A percentile compares a stretch with the other conserved stretches of the same genome.
Conservation (phyloP, 2,329 filamentous ascomycete species). For the Plectosphaerella plurivora region DNA sequence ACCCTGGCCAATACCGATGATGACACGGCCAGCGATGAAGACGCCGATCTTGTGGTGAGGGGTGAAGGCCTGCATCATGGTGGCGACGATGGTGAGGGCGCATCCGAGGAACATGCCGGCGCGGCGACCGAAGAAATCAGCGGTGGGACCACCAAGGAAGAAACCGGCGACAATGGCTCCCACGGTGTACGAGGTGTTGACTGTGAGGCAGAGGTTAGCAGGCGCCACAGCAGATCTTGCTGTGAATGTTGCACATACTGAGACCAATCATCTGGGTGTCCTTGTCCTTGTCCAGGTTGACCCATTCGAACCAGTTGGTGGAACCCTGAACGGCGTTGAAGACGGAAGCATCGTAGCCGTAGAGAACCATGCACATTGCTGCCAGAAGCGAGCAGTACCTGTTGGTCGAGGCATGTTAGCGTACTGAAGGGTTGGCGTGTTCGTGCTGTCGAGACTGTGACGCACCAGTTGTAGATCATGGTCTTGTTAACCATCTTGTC, state of each 20-base stretch:
- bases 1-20: slow-evolving; percentile 68
- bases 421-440: neutral
- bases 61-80: slow-evolving; percentile 64
- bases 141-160: slow-evolving; percentile 62
- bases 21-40: slow-evolving; percentile 64
- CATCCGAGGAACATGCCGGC: slow-evolving; percentile 63
- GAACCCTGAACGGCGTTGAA: slow-evolving; percentile 70
- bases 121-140: slow-evolving; percentile 58
- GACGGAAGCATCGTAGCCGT: slow-evolving; percentile 70
- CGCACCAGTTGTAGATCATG: slow-evolving; percentile 42
- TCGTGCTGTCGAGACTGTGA: neutral
- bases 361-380: slow-evolving; percentile 70
- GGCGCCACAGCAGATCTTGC: neutral
- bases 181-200: slow-evolving; percentile 69
- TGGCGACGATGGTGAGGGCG: slow-evolving; percentile 60
- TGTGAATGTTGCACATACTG: slow-evolving; percentile 10
- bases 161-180: slow-evolving; percentile 67
- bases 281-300: slow-evolving; percentile 43
- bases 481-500: slow-evolving; percentile 29
- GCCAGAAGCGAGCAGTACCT: slow-evolving; percentile 68
- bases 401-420: neutral
- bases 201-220: slow-evolving; percentile 5
- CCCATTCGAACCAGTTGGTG: slow-evolving; percentile 61
- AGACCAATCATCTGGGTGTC: slow-evolving; percentile 41
- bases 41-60: slow-evolving; percentile 56